phyloP scores from a whole-genome alignment of 805 yeast species.

The Wickerhamiella alocasiicola region DNA sequence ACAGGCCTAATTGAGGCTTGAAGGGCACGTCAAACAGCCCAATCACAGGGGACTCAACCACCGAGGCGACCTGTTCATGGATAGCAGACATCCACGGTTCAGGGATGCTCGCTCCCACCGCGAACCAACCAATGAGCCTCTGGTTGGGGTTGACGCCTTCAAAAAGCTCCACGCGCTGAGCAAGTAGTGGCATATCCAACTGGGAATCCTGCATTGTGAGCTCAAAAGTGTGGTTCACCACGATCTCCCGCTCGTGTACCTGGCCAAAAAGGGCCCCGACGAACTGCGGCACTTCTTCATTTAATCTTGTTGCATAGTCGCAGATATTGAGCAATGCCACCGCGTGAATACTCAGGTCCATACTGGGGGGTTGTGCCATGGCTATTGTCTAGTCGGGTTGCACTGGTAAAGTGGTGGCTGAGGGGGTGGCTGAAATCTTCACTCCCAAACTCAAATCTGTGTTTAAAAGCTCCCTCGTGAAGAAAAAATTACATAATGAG shows the following conservation, averaged over 20 bases:
- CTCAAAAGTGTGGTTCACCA: conserved; percentile 27
- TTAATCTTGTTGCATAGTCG: conserved; percentile 25
- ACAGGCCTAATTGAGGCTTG: conserved; percentile 11
- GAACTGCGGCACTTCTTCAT: conserved; percentile 16
- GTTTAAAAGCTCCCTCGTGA: not conserved
- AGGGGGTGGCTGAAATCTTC: not conserved
- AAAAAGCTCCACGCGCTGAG: conserved; percentile 22
- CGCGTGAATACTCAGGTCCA: conserved; percentile 28
- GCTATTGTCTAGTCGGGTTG: too few species aligned
- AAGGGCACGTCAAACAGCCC: conserved; percentile 16
- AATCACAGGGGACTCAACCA: conserved; percentile 17
- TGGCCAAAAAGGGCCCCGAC: conserved; percentile 28
- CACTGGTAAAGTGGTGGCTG: not conserved
- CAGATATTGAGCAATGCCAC: conserved; percentile 28
- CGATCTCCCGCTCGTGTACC: conserved; percentile 22
- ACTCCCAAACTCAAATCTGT: too few species aligned
- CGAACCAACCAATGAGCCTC: conserved; percentile 28
- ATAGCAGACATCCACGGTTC: conserved; percentile 14
- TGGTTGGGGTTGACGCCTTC: conserved; percentile 24
- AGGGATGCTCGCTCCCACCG: conserved; percentile 14
- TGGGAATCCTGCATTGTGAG: conserved; percentile 13
- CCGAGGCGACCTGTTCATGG: conserved; percentile 15
- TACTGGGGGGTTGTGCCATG: too few species aligned
- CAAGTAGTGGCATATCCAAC: conserved; percentile 21
- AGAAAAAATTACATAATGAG: conserved; percentile 14